Evolutionary conservation across 805 yeast genomes (phyloP).

Genomic region (Barnettozyma botsteinii): DNA sequence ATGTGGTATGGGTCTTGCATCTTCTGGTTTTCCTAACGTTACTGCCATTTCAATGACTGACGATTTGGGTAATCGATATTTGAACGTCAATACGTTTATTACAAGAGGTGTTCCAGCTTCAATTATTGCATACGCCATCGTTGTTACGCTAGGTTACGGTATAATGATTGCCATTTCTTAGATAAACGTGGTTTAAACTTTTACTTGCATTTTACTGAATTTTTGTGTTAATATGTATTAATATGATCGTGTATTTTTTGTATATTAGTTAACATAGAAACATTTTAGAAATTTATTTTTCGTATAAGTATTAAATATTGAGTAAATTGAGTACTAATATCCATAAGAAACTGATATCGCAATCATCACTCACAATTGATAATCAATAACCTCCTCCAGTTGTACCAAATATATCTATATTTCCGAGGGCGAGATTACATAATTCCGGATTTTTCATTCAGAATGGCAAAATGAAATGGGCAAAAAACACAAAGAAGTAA

Average conservation of each 20-base stretch:
- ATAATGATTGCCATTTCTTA: conserved; percentile 45
- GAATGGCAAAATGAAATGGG: too few relatives aligned
- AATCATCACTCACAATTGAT: too few relatives aligned
- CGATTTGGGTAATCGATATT: conserved; percentile 82
- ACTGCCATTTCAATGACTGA: conserved; percentile 94
- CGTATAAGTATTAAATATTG: too few relatives aligned
- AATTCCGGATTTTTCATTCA: too few relatives aligned
- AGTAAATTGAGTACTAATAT: too few relatives aligned
- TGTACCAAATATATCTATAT: too few relatives aligned
- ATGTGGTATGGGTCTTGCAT: conserved; percentile 95
- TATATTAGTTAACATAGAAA: too few relatives aligned
- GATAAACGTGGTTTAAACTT: background rate
- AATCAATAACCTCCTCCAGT: too few relatives aligned
- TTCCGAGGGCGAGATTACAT: too few relatives aligned
- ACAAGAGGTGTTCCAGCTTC: conserved; percentile 90
- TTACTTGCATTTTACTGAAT: background rate
- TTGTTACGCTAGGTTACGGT: conserved; percentile 76
- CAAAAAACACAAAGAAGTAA: too few relatives aligned
- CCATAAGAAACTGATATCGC: too few relatives aligned
- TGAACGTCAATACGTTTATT: conserved; percentile 76
- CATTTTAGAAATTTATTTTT: too few relatives aligned
- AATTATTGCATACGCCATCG: conserved; percentile 61
- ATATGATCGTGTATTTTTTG: background rate
- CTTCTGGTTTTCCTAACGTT: conserved; percentile 97
- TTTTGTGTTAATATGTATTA: background rate